Base-by-base conservation (phyloP, 495 filamentous ascomycete genomes). In the Penicillium salamii region DNA sequence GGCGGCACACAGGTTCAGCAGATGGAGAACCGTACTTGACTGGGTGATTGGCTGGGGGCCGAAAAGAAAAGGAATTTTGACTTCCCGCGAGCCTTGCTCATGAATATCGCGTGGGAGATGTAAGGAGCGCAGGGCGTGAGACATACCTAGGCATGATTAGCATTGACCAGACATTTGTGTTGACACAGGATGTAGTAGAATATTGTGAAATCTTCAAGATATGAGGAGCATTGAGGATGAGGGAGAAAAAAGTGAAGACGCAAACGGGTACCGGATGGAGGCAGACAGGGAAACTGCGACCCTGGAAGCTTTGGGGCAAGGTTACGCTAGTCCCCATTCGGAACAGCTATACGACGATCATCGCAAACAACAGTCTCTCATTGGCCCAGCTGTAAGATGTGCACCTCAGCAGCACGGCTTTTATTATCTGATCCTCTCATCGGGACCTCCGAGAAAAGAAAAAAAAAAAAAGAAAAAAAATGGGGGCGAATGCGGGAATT, bases 341-440 rank as follows among this genome's bases (percentile, higher is more conserved):
- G 7, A 17, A 20, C 34, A 7, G 32, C 26, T 32, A 13, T 8
- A 13, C n/a, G 26, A 29, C 17, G 35, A 40, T 32, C 36, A 21
- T 9, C 45, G 4, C 15, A 17, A 17, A 48, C 26, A 0, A 8
- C 28, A 7, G 3, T 18, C 24, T 6, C 18, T 48, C 13, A 48
- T 48, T 48, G 46, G 46, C 11, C 12, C 2, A 11, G 11, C 13
- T 4, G 23, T 31, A 33, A 14, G 13, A 39, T 21, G 11, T 38
- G 41, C 15, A 3, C 21, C 31, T n/a, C 7, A 1, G 1, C 21
- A n/a, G n/a, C 15, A 33, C 28, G 13, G 14, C 12, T 7, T n/a
- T 32, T 32, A 40, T 40, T 48, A 48, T 48, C 46, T 48, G 46
- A 48, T 48, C 28, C 18, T 46, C 43, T 14, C 31, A 24, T 40